Conservation (phyloP, 345 rosid species). For the Eucalyptus cloeziana region DNA sequence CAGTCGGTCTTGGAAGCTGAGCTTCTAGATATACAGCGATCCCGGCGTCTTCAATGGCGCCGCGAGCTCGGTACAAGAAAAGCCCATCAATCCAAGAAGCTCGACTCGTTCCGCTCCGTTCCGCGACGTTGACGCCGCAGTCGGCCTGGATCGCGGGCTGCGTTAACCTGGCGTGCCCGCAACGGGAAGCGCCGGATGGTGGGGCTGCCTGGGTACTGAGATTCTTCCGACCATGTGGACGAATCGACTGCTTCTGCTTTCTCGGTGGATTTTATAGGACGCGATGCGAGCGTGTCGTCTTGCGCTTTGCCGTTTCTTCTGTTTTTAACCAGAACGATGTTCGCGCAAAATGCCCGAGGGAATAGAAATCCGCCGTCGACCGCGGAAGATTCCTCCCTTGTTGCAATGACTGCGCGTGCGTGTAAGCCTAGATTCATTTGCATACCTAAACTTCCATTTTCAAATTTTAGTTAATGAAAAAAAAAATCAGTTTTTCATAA, state of each 20-base stretch:
- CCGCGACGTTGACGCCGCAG: not conserved
- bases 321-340: not conserved
- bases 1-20: not conserved
- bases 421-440: not conserved
- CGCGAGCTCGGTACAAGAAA: not conserved
- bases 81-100: not conserved
- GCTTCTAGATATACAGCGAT: not conserved
- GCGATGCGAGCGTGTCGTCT: not conserved
- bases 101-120: not conserved
- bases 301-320: not conserved
- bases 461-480: too few relatives aligned
- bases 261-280: not conserved
- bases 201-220: not conserved
- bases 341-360: not conserved
- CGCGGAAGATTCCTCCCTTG: not conserved
- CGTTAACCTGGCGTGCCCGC: not conserved
- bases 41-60: not conserved
- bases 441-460: not conserved
- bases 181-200: not conserved
- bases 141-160: not conserved
- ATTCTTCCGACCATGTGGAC: not conserved
- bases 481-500: not conserved
- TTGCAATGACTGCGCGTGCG: not conserved
- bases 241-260: not conserved
- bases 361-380: not conserved